Percentiles rank a stretch among this genome's conserved stretches.
phyloP scores from a whole-genome alignment of 306 rosid species.

The barrel medic (Medicago truncatula) region DNA sequence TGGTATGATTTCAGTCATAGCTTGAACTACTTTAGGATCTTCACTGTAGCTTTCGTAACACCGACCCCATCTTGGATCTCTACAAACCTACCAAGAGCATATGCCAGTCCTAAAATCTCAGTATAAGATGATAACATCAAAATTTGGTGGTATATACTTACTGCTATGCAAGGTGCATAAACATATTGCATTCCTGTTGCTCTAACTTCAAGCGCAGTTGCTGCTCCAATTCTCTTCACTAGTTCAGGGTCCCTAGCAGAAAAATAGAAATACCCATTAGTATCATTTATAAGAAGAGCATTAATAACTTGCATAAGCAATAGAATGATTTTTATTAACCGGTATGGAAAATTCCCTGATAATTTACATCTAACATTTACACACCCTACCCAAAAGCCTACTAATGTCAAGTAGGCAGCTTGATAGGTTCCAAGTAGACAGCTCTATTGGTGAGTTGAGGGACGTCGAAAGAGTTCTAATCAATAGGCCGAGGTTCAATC shows the following conservation, averaged over 20 bases:
- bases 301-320: constrained; percentile 7
- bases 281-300: neutral
- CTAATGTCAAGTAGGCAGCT: neutral
- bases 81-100: constrained; percentile 50
- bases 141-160: constrained; percentile 29
- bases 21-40: constrained; percentile 52
- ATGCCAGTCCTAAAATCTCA: neutral
- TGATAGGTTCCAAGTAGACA: neutral
- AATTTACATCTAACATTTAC: neutral
- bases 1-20: constrained; percentile 53
- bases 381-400: too few species aligned
- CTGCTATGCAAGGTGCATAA: constrained; percentile 60
- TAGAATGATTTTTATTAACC: neutral
- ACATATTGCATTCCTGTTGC: constrained; percentile 60
- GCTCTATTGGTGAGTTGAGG: neutral
- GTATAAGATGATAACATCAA: neutral
- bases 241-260: constrained; percentile 55
- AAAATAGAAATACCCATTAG: constrained; percentile 3
- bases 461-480: neutral
- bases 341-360: neutral
- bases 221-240: constrained; percentile 58
- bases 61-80: constrained; percentile 70
- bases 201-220: constrained; percentile 63
- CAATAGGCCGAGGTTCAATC: neutral
- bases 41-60: constrained; percentile 64